phyloP scores from a whole-genome alignment of 2,329 filamentous ascomycete genomes.

The Talaromyces sp. region DNA sequence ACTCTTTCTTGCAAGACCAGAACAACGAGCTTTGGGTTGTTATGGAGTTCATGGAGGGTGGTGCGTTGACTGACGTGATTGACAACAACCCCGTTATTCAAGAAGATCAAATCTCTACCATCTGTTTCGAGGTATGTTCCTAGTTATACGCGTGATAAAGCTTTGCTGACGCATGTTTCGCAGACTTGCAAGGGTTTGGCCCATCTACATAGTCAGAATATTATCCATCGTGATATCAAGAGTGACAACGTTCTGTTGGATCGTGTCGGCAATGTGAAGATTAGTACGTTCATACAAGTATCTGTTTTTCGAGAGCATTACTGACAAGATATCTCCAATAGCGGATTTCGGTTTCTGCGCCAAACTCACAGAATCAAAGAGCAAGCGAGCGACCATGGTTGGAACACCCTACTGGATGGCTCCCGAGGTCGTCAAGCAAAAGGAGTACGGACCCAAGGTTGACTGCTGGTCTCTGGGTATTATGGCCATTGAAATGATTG shows the following conservation, averaged over 20 bases:
- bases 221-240: constrained; percentile 99
- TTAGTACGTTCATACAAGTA: constrained; percentile 63
- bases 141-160: too few relatives aligned
- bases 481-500: constrained; percentile 99
- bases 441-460: constrained; percentile 96
- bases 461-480: constrained; percentile 99
- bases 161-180: neutral
- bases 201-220: constrained; percentile 91
- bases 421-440: constrained; percentile 97
- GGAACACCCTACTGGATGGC: constrained; percentile 99
- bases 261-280: constrained; percentile 93
- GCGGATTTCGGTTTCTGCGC: constrained; percentile 99
- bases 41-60: constrained; percentile 99
- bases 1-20: constrained; percentile 93
- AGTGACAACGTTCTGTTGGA: constrained; percentile 96
- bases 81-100: constrained; percentile 94
- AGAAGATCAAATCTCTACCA: constrained; percentile 96
- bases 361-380: constrained; percentile 94
- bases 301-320: neutral
- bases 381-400: constrained; percentile 97
- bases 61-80: constrained; percentile 95
- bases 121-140: constrained; percentile 80
- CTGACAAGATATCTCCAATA: constrained; percentile 34
- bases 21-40: constrained; percentile 97
- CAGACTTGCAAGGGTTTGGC: constrained; percentile 94